Percentiles rank a stretch among this genome's conserved stretches.
phyloP scores from a whole-genome alignment of 257 asterid genomes.

The Agastache rugosa region DNA sequence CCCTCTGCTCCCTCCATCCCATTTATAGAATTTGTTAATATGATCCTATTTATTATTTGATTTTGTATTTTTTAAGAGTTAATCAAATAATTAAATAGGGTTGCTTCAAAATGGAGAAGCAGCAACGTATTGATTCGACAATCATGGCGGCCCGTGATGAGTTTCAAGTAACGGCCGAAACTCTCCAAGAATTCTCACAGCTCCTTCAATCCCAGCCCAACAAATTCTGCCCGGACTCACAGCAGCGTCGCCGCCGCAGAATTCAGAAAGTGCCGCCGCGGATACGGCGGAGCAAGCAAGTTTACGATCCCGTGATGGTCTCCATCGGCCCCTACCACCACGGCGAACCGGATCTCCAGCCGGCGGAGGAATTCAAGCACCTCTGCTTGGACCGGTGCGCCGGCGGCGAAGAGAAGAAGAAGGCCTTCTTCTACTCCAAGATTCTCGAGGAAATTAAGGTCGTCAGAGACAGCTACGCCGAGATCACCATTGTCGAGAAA shows the following conservation, averaged over 20 bases:
- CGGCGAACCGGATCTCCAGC: not conserved
- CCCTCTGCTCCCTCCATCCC: too few species aligned
- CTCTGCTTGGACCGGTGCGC: slow-evolving; percentile 3
- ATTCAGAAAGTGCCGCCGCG: not conserved
- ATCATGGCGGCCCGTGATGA: too few species aligned
- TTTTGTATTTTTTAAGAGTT: too few species aligned
- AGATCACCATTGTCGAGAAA: not conserved
- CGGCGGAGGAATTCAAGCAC: not conserved
- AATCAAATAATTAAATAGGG: too few species aligned
- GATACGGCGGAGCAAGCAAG: not conserved
- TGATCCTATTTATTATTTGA: too few species aligned
- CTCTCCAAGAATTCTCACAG: too few species aligned
- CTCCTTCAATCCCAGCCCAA: not conserved
- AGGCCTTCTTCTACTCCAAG: not conserved
- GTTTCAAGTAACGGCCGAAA: too few species aligned
- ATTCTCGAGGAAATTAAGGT: not conserved
- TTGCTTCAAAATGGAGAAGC: too few species aligned
- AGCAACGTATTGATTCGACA: too few species aligned
- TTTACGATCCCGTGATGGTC: not conserved
- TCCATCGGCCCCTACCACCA: slow-evolving; percentile 29
- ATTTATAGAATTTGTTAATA: too few species aligned
- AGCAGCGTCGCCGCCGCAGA: too few species aligned
- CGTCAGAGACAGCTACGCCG: not conserved
- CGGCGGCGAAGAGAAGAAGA: not conserved
- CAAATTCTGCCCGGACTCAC: too few species aligned